Evolutionary conservation across 345 rosid species (phyloP), one percentile per base, ranked within the genome.

Genomic region (Gossypium raimondii): DNA sequence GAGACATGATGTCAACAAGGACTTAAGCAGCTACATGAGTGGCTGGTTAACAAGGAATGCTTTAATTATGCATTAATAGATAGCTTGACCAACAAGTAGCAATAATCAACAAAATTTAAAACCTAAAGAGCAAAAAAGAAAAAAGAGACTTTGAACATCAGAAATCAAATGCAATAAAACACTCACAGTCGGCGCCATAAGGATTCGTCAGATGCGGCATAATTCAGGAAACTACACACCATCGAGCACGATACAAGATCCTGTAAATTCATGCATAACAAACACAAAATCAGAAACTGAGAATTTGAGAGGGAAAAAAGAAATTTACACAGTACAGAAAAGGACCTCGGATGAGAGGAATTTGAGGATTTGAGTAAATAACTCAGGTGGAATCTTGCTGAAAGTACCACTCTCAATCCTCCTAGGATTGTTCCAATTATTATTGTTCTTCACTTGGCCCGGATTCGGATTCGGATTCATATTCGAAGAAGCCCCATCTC

Each of bases 101-200:
- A 57, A 25, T 47, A 25, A 70, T n/a, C 29, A 76, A 24, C 53
- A 52, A 27, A 61, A 47, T 7, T 48, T 53, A 14, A 67, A 60
- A 24, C 4, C 0, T 4, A 47, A 38, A 13, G 67, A 0, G 20
- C 61, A 67, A 13, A 24, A 9, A 82, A 58, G 70, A 75, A 74
- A 47, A 43, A 73, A 24, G 59, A 45, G 24, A 50, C 1, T 29
- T 60, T 17, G 44, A 27, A 48, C 64, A 27, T 60, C 44, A 48
- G 27, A 45, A 45, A 73, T 22, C 24, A 57, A 59, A 60, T 2
- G 50, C 44, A 25, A 11, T 16, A 60, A 73, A 14, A 11, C 9
- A 83, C 97, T 88, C 78, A 94, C 97, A 94, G 80, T 74, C 97
- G 97, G 75, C 93, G 95, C 98, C 98, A 94, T 60, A 94, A 78